These are phyloP conservation scores for Corrigiola litoralis DNA, from an alignment of 179 eudicot genomes.

Conservation along the genomic window DNA sequence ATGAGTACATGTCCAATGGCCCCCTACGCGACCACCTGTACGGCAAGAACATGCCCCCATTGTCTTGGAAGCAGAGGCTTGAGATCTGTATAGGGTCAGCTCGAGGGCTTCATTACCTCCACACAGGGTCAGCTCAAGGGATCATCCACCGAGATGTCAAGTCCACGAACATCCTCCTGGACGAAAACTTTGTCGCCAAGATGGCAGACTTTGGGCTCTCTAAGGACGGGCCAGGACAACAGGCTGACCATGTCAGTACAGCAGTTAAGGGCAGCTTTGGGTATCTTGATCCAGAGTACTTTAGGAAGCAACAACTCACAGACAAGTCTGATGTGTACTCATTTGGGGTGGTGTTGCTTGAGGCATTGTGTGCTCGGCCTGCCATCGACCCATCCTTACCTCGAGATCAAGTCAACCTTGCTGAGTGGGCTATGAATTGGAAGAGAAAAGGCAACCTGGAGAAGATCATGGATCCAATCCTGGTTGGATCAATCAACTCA, in stretches of 20 bases:
- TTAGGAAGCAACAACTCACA: slow-evolving; percentile 69
- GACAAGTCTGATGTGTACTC: slow-evolving; percentile 82
- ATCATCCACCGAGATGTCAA: slow-evolving; percentile 92
- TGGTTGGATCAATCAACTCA: slow-evolving; percentile 46
- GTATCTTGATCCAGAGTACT: slow-evolving; percentile 76
- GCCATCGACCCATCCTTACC: slow-evolving; percentile 66
- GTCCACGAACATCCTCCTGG: slow-evolving; percentile 78
- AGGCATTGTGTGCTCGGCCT: slow-evolving; percentile 69
- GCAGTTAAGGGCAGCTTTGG: slow-evolving; percentile 86
- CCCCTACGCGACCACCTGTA: slow-evolving; percentile 80
- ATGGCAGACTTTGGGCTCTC: slow-evolving; percentile 94
- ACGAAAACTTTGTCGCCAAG: slow-evolving; percentile 64
- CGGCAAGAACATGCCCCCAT: slow-evolving; percentile 47
- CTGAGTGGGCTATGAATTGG: slow-evolving; percentile 88
- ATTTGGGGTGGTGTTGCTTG: slow-evolving; percentile 73
- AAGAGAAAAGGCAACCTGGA: slow-evolving; percentile 70
- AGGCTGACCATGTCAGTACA: slow-evolving; percentile 68
- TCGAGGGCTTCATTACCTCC: slow-evolving; percentile 88
- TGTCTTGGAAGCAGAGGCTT: slow-evolving; percentile 78
- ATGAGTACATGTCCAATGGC: slow-evolving; percentile 85
- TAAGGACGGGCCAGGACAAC: slow-evolving; percentile 49
- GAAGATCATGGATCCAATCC: slow-evolving; percentile 61
- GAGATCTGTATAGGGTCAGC: slow-evolving; percentile 85
- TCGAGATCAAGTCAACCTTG: slow-evolving; percentile 89
- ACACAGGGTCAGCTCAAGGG: slow-evolving; percentile 76